phyloP scores from a whole-genome alignment of 345 rosid genomes.

The Eucalyptus tenuipes region DNA sequence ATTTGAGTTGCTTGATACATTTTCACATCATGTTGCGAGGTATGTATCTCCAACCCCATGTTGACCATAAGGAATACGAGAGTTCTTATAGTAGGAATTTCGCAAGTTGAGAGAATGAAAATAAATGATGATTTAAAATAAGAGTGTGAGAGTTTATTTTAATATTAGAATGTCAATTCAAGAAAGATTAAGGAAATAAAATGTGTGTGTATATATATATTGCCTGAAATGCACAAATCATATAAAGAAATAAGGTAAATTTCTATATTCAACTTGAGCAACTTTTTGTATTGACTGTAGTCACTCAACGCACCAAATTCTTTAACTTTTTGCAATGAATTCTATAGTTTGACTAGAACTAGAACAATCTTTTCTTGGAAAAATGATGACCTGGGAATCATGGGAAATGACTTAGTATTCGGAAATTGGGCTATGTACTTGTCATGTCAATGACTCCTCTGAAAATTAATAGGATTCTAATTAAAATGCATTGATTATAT shows the following conservation, averaged over 20 bases:
- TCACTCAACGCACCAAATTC: not conserved
- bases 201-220: not conserved
- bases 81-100: not conserved
- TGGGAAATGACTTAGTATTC: not conserved
- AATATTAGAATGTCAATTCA: not conserved
- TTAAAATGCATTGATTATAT: not conserved
- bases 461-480: not conserved
- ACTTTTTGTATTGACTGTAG: not conserved
- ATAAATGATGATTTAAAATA: not conserved
- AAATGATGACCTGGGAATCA: not conserved
- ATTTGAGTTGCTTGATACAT: not conserved
- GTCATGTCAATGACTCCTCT: not conserved
- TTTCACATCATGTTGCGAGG: not conserved
- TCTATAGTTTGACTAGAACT: not conserved
- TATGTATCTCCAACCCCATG: not conserved
- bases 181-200: not conserved
- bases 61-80: not conserved
- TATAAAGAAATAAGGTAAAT: not conserved
- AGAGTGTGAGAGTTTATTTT: not conserved
- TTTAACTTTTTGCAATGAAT: not conserved
- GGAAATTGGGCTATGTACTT: no score
- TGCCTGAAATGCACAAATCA: not conserved
- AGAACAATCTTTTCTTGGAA: not conserved
- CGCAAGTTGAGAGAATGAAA: not conserved
- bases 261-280: not conserved